Evolutionary conservation across 2,329 filamentous ascomycete species (phyloP).

Genomic region (Penicillium sp.): DNA sequence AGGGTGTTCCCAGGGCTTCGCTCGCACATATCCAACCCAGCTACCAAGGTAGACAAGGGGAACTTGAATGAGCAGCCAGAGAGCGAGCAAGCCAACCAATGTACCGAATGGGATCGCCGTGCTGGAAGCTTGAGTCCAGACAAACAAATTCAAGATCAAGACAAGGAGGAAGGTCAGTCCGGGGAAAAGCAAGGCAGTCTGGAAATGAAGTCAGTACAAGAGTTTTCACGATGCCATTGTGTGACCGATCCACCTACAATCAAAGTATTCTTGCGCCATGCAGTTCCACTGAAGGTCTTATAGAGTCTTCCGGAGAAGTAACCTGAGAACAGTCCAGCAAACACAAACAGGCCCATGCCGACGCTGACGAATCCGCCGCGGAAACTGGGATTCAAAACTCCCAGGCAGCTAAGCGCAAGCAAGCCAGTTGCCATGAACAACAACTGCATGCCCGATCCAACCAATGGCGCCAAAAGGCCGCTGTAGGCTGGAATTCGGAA

Average conservation of each 20-base stretch:
- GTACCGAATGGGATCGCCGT: constrained; percentile 84
- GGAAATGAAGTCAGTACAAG: constrained; percentile 10
- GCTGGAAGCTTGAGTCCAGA: constrained; percentile 86
- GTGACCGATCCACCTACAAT: constrained; percentile 44
- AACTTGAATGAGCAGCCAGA: constrained; percentile 85
- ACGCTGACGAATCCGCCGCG: constrained; percentile 88
- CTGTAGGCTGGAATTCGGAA: constrained; percentile 73
- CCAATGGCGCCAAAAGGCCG: constrained; percentile 72
- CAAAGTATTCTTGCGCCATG: constrained; percentile 74
- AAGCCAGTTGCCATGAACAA: constrained; percentile 78
- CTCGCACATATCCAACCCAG: constrained; percentile 71
- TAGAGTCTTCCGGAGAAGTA: constrained; percentile 85
- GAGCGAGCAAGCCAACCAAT: constrained; percentile 66
- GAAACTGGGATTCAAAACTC: constrained; percentile 81
- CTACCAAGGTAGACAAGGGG: constrained; percentile 80
- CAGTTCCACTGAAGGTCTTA: constrained; percentile 75
- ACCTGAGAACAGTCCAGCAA: constrained; percentile 80
- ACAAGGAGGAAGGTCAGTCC: constrained; percentile 72
- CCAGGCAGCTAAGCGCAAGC: constrained; percentile 70
- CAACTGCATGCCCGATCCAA: constrained; percentile 84
- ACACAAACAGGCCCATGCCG: constrained; percentile 77
- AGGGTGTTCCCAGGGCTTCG: constrained; percentile 74
- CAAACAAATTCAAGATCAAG: constrained; percentile 82
- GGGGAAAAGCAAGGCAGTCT: constrained; percentile 75
- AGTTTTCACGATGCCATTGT: too few species aligned